Percentiles rank a stretch among this genome's conserved stretches.
phyloP scores from a whole-genome alignment of 257 asterid species.

The Solanum pimpinellifolium region DNA sequence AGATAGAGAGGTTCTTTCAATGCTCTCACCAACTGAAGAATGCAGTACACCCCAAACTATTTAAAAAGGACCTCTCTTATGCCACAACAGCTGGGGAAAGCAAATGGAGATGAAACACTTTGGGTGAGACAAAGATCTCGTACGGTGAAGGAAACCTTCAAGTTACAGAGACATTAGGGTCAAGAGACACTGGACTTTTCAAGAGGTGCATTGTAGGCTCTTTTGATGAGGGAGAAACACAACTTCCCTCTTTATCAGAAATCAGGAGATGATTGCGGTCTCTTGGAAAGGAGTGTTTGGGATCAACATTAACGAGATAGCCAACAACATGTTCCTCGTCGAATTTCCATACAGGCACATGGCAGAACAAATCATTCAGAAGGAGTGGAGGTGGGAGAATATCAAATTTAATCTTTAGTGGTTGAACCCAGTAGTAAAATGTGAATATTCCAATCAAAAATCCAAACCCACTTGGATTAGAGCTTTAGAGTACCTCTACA shows the following conservation, averaged over 20 bases:
- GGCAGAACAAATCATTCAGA: background rate
- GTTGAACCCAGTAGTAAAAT: background rate
- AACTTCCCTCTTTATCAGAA: background rate
- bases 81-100: background rate
- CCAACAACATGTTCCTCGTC: background rate
- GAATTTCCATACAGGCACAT: no score
- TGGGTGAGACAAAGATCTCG: background rate
- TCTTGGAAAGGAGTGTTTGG: background rate
- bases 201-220: background rate
- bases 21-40: background rate
- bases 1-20: background rate
- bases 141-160: background rate
- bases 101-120: background rate
- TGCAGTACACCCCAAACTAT: background rate
- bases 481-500: background rate
- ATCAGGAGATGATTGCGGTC: background rate
- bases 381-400: background rate
- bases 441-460: background rate
- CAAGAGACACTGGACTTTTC: background rate
- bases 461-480: background rate
- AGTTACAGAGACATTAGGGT: background rate
- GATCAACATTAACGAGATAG: background rate
- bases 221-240: background rate
- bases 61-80: background rate
- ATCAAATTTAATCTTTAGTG: background rate